Percentiles rank a stretch among this genome's conserved stretches.
Evolutionary conservation across 2,329 filamentous ascomycete genomes (phyloP).

Genomic region (Thelonectria olida): DNA sequence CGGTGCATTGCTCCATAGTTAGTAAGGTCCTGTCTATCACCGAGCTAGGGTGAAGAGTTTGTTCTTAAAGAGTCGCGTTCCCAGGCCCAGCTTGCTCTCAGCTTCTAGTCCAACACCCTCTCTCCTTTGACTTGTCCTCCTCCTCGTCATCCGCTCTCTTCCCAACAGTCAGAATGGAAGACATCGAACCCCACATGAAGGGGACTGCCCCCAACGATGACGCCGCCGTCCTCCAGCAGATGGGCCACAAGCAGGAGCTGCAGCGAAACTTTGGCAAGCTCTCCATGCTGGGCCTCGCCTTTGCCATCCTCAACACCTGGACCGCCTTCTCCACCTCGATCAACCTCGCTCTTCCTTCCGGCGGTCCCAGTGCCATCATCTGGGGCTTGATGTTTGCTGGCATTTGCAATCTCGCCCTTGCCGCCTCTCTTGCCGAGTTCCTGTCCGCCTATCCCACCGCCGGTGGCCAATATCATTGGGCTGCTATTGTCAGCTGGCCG

Average conservation of each 20-base stretch:
- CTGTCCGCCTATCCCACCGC: slow-evolving; percentile 70
- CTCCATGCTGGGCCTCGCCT: slow-evolving; percentile 58
- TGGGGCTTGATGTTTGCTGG: slow-evolving; percentile 74
- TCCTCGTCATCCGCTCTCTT: background rate
- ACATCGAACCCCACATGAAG: slow-evolving; percentile 25
- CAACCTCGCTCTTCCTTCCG: slow-evolving; percentile 68
- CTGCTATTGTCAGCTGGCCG: slow-evolving; percentile 69
- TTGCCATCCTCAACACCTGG: slow-evolving; percentile 61
- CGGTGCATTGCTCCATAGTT: background rate
- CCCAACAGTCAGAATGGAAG: slow-evolving; percentile 30
- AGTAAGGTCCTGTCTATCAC: background rate
- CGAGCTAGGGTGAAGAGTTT: background rate
- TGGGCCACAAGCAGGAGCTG: slow-evolving; percentile 60
- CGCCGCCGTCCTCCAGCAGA: slow-evolving; percentile 51
- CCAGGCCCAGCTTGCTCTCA: slow-evolving; percentile 18
- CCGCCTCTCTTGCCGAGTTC: slow-evolving; percentile 76
- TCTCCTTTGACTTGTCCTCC: background rate
- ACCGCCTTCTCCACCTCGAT: slow-evolving; percentile 59
- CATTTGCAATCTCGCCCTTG: slow-evolving; percentile 75
- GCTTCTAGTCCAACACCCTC: background rate
- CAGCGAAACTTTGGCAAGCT: slow-evolving; percentile 60
- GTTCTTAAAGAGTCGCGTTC: slow-evolving; percentile 6
- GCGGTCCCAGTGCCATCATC: slow-evolving; percentile 75
- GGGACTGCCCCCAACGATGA: slow-evolving; percentile 40
- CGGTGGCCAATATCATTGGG: slow-evolving; percentile 77